Evolutionary conservation across 192 early-diverging fungal genomes (phyloP), one percentile per base, ranked within the genome.

Genomic region (Podila clonocystis): DNA sequence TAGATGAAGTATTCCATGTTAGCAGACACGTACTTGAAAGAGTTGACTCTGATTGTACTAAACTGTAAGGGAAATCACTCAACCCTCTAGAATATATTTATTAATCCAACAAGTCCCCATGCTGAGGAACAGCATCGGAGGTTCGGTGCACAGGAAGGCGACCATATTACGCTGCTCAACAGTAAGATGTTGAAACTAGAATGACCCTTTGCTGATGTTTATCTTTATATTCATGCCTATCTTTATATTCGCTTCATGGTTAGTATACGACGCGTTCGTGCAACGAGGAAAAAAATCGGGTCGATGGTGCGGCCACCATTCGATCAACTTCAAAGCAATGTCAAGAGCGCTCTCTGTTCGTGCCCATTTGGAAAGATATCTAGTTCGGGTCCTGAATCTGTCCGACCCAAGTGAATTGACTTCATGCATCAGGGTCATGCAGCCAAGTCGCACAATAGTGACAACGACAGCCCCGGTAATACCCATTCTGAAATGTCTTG

Each of bases 221-320:
- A 1, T 15, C 41, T 12, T 15, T 15, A 15, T 45, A 45, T 45
- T 17, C 41, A 15, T 45, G 3, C 38, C 38, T 45, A 3, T 15
- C 15, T 45, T 45, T 17, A 45, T 45, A 45, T 45, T 45, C 13
- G 13, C 41, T 13, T 17, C 15, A 17, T 45, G 13, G 41, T 45
- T 92, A 30, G 95, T 99, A n/a, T 95, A 90, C 82, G 91, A 90
- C 67, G 85, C 88, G 22, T 99, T 94, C 80, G 67, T 91, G 0
- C 82, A 79, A 3, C 70, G 70, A 19, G 87, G 87, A 1, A 84
- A 82, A 28, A 82, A 84, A 36, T 90, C 89, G 9, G 80, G 82
- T 3, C 88, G 86, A 50, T 99, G 97, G 97, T 99, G 98, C 82
- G 91, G 93, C 71, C 93, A 97, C 33, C 88, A 91, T 31, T 87